Percentiles rank a stretch among this genome's conserved stretches.
Conservation (phyloP, 2,329 filamentous ascomycete species). For the Colletotrichum sp. region DNA sequence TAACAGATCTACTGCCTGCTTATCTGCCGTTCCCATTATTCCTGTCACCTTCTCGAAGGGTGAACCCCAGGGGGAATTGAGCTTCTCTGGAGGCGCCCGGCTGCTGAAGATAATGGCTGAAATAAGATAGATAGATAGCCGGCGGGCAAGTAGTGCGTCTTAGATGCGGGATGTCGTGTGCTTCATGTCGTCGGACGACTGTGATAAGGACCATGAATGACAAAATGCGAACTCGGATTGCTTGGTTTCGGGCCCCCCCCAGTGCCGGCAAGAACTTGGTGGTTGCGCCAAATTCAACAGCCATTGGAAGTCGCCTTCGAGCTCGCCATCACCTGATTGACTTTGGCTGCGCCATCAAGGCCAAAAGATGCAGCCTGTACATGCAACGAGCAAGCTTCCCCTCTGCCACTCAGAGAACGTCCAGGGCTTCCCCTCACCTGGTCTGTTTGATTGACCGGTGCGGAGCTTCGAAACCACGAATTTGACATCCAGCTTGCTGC, state of each 20-base stretch:
- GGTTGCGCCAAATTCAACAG: neutral
- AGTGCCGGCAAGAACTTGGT: neutral
- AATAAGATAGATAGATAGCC: neutral
- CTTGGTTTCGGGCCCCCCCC: neutral
- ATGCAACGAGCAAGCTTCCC: neutral
- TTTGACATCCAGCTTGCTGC: neutral
- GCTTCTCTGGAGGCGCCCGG: neutral
- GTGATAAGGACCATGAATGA: neutral
- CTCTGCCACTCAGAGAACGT: neutral
- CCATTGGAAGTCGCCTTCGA: neutral
- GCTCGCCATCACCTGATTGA: slow-evolving; percentile 10
- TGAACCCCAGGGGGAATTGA: neutral
- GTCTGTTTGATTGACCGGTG: slow-evolving; percentile 8
- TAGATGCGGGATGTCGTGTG: neutral
- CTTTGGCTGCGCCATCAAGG: neutral
- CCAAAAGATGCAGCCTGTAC: neutral
- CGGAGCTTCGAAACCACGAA: neutral
- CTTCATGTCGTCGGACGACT: neutral
- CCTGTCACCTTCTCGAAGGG: slow-evolving; percentile 12
- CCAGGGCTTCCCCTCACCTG: neutral
- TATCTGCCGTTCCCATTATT: slow-evolving; percentile 5
- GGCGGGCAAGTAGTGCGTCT: neutral
- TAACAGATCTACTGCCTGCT: slow-evolving; percentile 1
- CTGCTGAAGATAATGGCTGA: neutral
- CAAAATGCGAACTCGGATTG: neutral